A percentile compares a stretch with the other conserved stretches of the same genome.
These are phyloP conservation scores for Xanthoconium separans DNA, from an alignment of 1,284 basidiomycete genomes.

Conservation along the genomic window DNA sequence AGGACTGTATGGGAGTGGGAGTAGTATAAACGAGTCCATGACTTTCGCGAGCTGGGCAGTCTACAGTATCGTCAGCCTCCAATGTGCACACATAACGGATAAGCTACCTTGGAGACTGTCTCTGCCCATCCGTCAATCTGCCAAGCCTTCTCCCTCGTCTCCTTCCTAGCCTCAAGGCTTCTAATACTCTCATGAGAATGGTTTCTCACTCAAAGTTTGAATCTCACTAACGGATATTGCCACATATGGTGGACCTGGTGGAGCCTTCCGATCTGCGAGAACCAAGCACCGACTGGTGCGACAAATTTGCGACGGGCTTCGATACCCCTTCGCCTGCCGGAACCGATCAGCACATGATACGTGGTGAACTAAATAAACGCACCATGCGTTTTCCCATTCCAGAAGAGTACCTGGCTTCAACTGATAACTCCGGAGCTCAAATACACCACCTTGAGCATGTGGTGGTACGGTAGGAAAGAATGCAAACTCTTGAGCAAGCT, in stretches of 20 bases:
- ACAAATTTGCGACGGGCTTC: slow-evolving; percentile 85
- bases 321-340: slow-evolving; percentile 74
- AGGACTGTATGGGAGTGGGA: slow-evolving; percentile 76
- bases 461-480: slow-evolving; percentile 91
- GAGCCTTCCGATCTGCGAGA: slow-evolving; percentile 86
- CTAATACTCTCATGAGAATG: slow-evolving; percentile 38
- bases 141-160: slow-evolving; percentile 87
- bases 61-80: slow-evolving; percentile 39
- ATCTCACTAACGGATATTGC: slow-evolving; percentile 79
- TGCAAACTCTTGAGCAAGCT: slow-evolving; percentile 90
- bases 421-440: slow-evolving; percentile 87
- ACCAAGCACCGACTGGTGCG: slow-evolving; percentile 91
- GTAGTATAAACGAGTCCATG: slow-evolving; percentile 79
- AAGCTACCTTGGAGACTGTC: slow-evolving; percentile 83
- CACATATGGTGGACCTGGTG: slow-evolving; percentile 93
- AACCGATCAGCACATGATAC: slow-evolving; percentile 3
- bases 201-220: slow-evolving; percentile 4
- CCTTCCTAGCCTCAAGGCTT: slow-evolving; percentile 78
- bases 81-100: background rate
- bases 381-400: slow-evolving; percentile 95
- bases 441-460: slow-evolving; percentile 82
- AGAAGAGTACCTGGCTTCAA: slow-evolving; percentile 82
- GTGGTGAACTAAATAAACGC: slow-evolving; percentile 18
- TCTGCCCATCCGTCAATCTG: slow-evolving; percentile 91
- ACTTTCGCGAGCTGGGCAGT: slow-evolving; percentile 73